Base-by-base conservation (phyloP, 2,329 filamentous ascomycete genomes). In the Colletotrichum tropicale region DNA sequence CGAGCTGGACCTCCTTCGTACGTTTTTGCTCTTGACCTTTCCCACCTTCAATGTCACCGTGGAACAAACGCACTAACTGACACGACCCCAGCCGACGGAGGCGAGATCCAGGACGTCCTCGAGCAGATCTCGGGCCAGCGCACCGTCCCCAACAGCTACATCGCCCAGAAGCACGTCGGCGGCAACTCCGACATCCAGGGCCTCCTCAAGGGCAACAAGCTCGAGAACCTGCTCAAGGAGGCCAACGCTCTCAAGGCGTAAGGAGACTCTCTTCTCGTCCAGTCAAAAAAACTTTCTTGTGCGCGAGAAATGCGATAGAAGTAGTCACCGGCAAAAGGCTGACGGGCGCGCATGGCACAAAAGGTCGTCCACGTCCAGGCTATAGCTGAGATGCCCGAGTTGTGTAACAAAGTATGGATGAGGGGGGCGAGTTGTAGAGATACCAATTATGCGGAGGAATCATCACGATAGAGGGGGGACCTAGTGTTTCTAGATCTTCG, bases 101-200 rank as follows among this genome's bases (percentile, higher is more conserved):
- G 87, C 79, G 96, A 89, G 15, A 92, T 99, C 82, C 97, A 99
- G 89, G 89, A 92, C 78, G 95, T 96, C 30, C 94, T 99, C 76
- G 85, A 91, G 80, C 91, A 96, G 78, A 91, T 98, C 81, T 95
- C 93, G 73, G 89, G 91, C 84, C 97, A 99, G 90, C 90, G 93
- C 82, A 96, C 95, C 81, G 97, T 99, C 8, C 97, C 97, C 81
- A 98, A 98, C 89, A 94, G 98, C 88, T 98, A 94, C 89, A 98
- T 99, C 86, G 88, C 88, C 80, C 88, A 96, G 88, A 88, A 98
- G 89, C 96, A 98, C 87, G 98, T 99, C 84, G 97, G 97, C 78
- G 97, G 97, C 80, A 98, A 98, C 91, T 98, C 95, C 28, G 96
- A 98, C 79, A 86, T 98, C 70, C 90, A 92, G 79, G 81, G 81